phyloP scores from a whole-genome alignment of 768 basidiomycete species.

The Lentinula raphanica region DNA sequence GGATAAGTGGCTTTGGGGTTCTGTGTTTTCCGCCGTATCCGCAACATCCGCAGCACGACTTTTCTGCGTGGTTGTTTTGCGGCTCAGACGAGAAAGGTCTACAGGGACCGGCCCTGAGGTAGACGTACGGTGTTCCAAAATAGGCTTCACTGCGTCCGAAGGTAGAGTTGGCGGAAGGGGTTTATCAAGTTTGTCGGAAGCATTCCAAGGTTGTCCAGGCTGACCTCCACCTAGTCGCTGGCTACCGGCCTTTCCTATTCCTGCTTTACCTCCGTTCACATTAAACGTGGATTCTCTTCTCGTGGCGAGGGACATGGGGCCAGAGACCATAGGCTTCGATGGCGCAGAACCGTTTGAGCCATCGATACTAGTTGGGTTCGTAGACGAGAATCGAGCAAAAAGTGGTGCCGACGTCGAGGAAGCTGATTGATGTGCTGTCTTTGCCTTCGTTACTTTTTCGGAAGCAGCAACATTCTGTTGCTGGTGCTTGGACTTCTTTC shows the following conservation, averaged over 20 bases:
- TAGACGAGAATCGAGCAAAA: conserved; percentile 2
- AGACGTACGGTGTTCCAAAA: background rate
- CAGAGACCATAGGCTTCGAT: conserved; percentile 3
- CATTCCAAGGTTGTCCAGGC: background rate
- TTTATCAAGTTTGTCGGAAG: background rate
- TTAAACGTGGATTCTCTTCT: background rate
- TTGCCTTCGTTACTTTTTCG: background rate
- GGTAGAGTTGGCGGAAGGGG: conserved; percentile 4
- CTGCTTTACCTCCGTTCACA: background rate
- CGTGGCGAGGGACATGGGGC: background rate
- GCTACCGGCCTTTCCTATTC: background rate
- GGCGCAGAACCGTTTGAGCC: background rate
- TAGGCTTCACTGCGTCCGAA: background rate
- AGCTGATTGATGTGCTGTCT: background rate
- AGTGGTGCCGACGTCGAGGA: background rate
- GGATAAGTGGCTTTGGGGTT: background rate
- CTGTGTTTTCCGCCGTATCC: background rate
- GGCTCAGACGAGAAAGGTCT: background rate
- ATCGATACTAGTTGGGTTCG: background rate
- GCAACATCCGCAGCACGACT: background rate
- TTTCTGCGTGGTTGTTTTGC: conserved; percentile 1
- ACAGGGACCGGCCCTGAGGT: background rate
- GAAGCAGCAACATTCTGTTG: background rate
- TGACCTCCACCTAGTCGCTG: background rate
- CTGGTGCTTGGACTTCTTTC: background rate